phyloP scores from a whole-genome alignment of 1,284 basidiomycete species.

The Ceratobasidium sp. region DNA sequence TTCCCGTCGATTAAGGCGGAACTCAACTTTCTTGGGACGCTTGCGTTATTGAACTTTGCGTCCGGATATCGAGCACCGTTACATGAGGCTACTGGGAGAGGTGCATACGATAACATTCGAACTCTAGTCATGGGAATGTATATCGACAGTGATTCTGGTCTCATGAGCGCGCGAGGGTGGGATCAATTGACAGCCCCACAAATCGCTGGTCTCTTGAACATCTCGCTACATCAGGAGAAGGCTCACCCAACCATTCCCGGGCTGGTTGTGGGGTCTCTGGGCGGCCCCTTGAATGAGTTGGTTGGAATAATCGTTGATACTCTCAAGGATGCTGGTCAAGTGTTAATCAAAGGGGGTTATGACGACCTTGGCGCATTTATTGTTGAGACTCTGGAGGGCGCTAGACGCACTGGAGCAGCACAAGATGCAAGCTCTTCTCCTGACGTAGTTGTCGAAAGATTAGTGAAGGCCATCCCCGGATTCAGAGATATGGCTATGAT shows the following conservation, averaged over 20 bases:
- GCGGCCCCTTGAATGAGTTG: slow-evolving; percentile 75
- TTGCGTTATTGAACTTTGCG: slow-evolving; percentile 80
- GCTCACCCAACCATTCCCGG: slow-evolving; percentile 74
- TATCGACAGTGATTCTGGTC: slow-evolving; percentile 62
- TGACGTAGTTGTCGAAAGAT: slow-evolving; percentile 71
- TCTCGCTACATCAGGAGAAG: slow-evolving; percentile 72
- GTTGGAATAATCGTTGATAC: slow-evolving; percentile 69
- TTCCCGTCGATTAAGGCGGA: slow-evolving; percentile 74
- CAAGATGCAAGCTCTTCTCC: slow-evolving; percentile 54
- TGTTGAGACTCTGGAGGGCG: slow-evolving; percentile 66
- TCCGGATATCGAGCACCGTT: slow-evolving; percentile 78
- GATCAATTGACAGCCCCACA: slow-evolving; percentile 58
- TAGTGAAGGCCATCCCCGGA: slow-evolving; percentile 75
- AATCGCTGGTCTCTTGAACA: slow-evolving; percentile 75
- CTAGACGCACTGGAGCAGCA: slow-evolving; percentile 53
- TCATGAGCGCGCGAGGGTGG: slow-evolving; percentile 75
- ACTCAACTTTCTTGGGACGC: slow-evolving; percentile 73
- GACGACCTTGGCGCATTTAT: slow-evolving; percentile 78
- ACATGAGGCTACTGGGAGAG: slow-evolving; percentile 70
- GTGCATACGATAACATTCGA: slow-evolving; percentile 81
- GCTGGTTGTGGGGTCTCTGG: slow-evolving; percentile 75
- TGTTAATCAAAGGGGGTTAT: slow-evolving; percentile 67
- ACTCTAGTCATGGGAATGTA: slow-evolving; percentile 74
- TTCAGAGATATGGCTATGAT: slow-evolving; percentile 76
- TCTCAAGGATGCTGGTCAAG: slow-evolving; percentile 75